A percentile compares a stretch with the other conserved stretches of the same genome.
These are phyloP conservation scores for Neoarthrinium moseri DNA, from an alignment of 2,329 filamentous ascomycete species.

Conservation along the genomic window DNA sequence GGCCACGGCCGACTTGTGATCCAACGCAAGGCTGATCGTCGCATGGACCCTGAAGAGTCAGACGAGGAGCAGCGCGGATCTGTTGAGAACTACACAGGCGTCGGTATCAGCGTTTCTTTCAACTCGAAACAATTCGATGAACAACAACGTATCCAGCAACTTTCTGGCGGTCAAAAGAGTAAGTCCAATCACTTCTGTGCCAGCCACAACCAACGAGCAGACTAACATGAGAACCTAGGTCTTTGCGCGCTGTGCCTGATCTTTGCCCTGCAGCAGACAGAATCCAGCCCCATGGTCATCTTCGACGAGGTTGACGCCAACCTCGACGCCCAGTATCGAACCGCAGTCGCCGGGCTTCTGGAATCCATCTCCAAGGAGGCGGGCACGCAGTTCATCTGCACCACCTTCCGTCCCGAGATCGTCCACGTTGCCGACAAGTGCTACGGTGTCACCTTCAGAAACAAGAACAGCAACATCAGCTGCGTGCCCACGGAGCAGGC, in stretches of 20 bases:
- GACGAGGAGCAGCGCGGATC: constrained; percentile 66
- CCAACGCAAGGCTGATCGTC: constrained; percentile 80
- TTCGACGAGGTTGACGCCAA: constrained; percentile 99
- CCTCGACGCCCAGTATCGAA: constrained; percentile 95
- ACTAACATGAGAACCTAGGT: constrained; percentile 49
- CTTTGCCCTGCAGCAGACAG: constrained; percentile 97
- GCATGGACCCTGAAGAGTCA: constrained; percentile 62
- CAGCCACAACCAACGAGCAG: no score
- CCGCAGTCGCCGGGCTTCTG: constrained; percentile 87
- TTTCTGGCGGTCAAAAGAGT: constrained; percentile 98
- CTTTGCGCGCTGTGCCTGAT: constrained; percentile 95
- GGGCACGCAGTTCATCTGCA: constrained; percentile 89
- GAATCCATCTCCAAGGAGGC: constrained; percentile 70
- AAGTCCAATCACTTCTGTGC: constrained; percentile 33
- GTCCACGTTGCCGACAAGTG: constrained; percentile 94
- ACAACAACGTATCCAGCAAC: constrained; percentile 95
- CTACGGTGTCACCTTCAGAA: constrained; percentile 91
- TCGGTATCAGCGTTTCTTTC: constrained; percentile 96
- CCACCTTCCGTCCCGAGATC: constrained; percentile 97
- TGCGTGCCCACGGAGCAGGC: constrained; percentile 86
- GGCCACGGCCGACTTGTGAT: constrained; percentile 91
- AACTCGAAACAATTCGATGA: constrained; percentile 95
- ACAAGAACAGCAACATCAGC: constrained; percentile 93
- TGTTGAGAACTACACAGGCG: constrained; percentile 94
- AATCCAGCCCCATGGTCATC: constrained; percentile 97